Evolutionary conservation across 495 filamentous ascomycete species (phyloP).

Genomic region (Aspergillus funiculosus): DNA sequence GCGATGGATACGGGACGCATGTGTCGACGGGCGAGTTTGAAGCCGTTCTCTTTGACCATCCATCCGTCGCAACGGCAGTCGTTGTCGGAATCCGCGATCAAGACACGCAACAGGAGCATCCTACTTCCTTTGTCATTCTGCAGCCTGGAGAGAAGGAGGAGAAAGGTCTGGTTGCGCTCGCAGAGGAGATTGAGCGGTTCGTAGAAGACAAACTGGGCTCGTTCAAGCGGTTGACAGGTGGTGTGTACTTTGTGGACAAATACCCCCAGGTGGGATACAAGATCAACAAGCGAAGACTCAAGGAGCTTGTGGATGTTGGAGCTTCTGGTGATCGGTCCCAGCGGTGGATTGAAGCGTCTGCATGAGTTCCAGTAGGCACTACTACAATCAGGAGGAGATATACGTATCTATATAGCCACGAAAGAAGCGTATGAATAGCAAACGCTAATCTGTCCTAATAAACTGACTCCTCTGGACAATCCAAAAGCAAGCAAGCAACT

Average conservation of each 20-base stretch:
- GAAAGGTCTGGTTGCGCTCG: not conserved
- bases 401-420: no score
- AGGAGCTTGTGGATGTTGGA: slow-evolving; percentile 2
- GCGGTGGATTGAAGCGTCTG: not conserved
- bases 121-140: slow-evolving; percentile 62
- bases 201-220: slow-evolving; percentile 4
- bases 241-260: slow-evolving; percentile 6
- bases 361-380: no score
- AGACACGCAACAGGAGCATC: slow-evolving; percentile 60
- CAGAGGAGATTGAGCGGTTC: slow-evolving; percentile 8
- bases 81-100: slow-evolving; percentile 64
- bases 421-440: no score
- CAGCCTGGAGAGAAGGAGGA: slow-evolving; percentile 1
- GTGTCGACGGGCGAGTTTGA: slow-evolving; percentile 77
- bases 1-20: slow-evolving; percentile 41
- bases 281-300: slow-evolving; percentile 7
- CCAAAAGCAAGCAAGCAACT: no score
- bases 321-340: not conserved
- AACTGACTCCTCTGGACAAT: no score
- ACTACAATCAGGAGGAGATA: no score
- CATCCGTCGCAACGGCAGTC: slow-evolving; percentile 59
- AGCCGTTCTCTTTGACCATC: slow-evolving; percentile 58
- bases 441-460: no score
- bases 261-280: slow-evolving; percentile 13
- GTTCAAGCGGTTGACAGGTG: slow-evolving; percentile 8